Conservation (phyloP, 768 basidiomycete genomes). For the Termitomyces eurrhizus region DNA sequence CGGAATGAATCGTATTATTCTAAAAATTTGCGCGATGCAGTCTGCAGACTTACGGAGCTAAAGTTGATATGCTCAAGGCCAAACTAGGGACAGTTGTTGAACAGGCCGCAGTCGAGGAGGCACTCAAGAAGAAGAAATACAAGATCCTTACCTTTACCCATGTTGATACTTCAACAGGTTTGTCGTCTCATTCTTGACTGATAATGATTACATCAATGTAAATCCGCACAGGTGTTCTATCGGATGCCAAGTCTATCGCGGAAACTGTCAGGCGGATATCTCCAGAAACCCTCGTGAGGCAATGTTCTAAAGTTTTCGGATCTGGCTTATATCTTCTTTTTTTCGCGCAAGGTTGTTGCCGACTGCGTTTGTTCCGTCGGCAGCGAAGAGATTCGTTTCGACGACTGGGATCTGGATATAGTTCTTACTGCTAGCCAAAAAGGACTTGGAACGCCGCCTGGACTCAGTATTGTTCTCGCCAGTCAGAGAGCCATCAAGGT, state of each 20-base stretch:
- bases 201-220: neutral
- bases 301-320: slow-evolving; percentile 5
- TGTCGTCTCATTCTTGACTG: neutral
- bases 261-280: slow-evolving; percentile 70
- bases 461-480: slow-evolving; percentile 81
- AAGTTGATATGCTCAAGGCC: slow-evolving; percentile 80
- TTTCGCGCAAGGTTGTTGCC: slow-evolving; percentile 55
- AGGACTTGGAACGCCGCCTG: slow-evolving; percentile 91
- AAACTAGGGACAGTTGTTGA: slow-evolving; percentile 76
- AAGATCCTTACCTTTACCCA: slow-evolving; percentile 93
- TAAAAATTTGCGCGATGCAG: slow-evolving; percentile 31
- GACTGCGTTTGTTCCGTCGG: slow-evolving; percentile 98
- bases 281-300: slow-evolving; percentile 73
- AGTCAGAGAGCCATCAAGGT: slow-evolving; percentile 77
- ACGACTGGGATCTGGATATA: slow-evolving; percentile 90
- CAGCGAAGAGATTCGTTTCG: slow-evolving; percentile 92
- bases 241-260: slow-evolving; percentile 74
- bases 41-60: slow-evolving; percentile 83
- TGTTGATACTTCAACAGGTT: slow-evolving; percentile 86
- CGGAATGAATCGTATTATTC: neutral
- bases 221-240: slow-evolving; percentile 64
- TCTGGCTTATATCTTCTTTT: slow-evolving; percentile 4
- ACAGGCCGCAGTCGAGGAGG: slow-evolving; percentile 55
- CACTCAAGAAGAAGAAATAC: slow-evolving; percentile 76
- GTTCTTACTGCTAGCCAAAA: slow-evolving; percentile 87